Percentiles rank a stretch among this genome's conserved stretches.
These are phyloP conservation scores for Neurospora sp. DNA, from an alignment of 495 filamentous ascomycete genomes.

Conservation along the genomic window DNA sequence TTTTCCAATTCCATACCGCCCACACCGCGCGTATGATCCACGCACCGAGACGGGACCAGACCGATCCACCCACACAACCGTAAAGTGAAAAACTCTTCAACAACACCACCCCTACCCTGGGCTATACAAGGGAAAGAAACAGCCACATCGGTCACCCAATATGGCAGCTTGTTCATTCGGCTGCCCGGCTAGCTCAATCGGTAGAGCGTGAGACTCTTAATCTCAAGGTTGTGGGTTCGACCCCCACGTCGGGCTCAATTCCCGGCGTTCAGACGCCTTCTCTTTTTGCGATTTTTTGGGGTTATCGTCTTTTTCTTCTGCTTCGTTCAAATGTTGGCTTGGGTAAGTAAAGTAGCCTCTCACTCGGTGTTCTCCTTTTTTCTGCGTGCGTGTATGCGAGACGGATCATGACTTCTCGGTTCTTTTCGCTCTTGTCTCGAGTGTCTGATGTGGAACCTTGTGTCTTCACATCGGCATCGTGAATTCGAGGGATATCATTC, in stretches of 20 bases:
- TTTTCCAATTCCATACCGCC: neutral
- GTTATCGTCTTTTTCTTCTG: neutral
- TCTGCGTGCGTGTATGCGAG: neutral
- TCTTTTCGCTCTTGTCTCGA: no score
- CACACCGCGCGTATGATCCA: neutral
- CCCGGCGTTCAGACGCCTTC: neutral
- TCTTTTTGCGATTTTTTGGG: neutral
- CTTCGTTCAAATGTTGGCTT: neutral
- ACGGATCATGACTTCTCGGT: no score
- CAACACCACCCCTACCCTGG: neutral
- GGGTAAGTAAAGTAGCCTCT: neutral
- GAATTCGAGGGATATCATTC: neutral
- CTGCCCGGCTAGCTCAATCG: slow-evolving; percentile 54
- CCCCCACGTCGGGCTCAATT: neutral
- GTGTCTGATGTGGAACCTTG: no score
- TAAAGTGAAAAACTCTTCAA: neutral
- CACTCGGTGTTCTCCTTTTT: neutral
- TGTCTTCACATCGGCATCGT: neutral
- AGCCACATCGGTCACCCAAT: neutral
- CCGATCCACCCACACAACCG: neutral
- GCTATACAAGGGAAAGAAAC: neutral
- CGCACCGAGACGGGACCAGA: neutral
- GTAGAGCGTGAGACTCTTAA: slow-evolving; percentile 65
- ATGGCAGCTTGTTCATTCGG: neutral
- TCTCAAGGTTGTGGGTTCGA: neutral